Conservation (phyloP, 1,284 basidiomycete species). For the Ceratorhiza oryzae-sativae region DNA sequence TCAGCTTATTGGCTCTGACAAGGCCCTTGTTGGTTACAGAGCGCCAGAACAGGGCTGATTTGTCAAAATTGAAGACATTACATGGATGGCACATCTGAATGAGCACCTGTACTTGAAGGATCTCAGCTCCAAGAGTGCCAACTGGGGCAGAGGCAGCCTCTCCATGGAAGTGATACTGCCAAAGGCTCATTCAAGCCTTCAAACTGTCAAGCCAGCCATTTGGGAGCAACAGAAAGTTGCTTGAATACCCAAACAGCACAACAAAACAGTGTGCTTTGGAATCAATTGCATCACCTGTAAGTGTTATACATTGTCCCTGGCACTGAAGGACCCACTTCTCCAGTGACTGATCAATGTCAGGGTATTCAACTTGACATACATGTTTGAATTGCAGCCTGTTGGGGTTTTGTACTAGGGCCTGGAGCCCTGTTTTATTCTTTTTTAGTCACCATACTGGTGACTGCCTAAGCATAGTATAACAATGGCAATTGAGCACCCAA, state of each 20-base stretch:
- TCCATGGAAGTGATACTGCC: constrained; percentile 50
- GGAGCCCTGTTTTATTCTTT: neutral
- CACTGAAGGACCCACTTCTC: constrained; percentile 11
- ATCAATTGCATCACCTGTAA: neutral
- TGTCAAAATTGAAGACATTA: constrained; percentile 54
- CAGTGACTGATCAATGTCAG: constrained; percentile 12
- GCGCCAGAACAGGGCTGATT: constrained; percentile 51
- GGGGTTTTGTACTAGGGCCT: neutral
- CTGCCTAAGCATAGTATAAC: neutral
- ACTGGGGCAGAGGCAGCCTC: constrained; percentile 50
- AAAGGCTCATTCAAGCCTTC: constrained; percentile 43
- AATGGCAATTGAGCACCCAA: neutral
- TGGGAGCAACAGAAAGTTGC: neutral
- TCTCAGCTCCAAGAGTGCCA: neutral
- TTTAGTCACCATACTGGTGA: neutral
- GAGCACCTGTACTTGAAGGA: neutral
- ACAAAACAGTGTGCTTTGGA: constrained; percentile 14
- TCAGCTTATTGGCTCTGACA: constrained; percentile 45
- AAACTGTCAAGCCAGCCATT: constrained; percentile 10
- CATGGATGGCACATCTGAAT: constrained; percentile 46
- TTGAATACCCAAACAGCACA: neutral
- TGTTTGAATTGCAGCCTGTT: neutral
- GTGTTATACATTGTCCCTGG: neutral
- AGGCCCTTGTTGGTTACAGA: constrained; percentile 46
- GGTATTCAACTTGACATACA: constrained; percentile 44